Evolutionary conservation across 2,329 filamentous ascomycete genomes (phyloP), one percentile per base, ranked within the genome.

Genomic region (Fusarium setosum): DNA sequence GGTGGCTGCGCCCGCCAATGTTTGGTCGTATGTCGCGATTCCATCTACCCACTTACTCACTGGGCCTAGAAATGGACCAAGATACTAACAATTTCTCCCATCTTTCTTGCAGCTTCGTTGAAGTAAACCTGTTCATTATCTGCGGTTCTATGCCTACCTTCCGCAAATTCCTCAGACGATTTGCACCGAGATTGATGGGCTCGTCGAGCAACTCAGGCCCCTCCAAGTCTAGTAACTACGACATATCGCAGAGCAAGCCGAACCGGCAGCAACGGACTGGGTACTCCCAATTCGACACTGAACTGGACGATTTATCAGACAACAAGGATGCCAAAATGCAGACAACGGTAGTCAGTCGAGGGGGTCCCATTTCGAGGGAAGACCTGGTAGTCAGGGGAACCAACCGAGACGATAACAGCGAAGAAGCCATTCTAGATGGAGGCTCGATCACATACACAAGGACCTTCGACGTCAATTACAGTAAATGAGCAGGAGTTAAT

Each of bases 171-270:
- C 79, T 90, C 17, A 75, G 85, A 58, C 82, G 85, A 17, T 76
- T 88, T 76, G 84, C 44, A 86, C 87, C 1, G 85, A 87, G 2
- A 88, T 90, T 78, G 86, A 89, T 74, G 88, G 90, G 77, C 84
- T 84, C 11, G 83, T 90, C 24, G 81, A 87, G 58, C 85, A 82
- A 34, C 89, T 90, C 80, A 1, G n/a, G 31, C 5, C 58, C 57
- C 31, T 58, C 21, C 1, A 56, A 62, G 9, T 45, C 45, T 2
- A 21, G 34, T 2, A 42, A 52, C 0, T 62, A 40, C 18, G 38
- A 56, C 2, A 20, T 23, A 5, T 51, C 49, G 0, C 9, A 56
- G 2, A 58, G 45, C n/a, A 69, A 67, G 4, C 32, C 44, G 26
- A 35, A 55, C 10, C 55, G 45, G 32, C 61, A 56, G 20, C 62